phyloP scores from a whole-genome alignment of 306 rosid genomes.

The Alnus glutinosa region DNA sequence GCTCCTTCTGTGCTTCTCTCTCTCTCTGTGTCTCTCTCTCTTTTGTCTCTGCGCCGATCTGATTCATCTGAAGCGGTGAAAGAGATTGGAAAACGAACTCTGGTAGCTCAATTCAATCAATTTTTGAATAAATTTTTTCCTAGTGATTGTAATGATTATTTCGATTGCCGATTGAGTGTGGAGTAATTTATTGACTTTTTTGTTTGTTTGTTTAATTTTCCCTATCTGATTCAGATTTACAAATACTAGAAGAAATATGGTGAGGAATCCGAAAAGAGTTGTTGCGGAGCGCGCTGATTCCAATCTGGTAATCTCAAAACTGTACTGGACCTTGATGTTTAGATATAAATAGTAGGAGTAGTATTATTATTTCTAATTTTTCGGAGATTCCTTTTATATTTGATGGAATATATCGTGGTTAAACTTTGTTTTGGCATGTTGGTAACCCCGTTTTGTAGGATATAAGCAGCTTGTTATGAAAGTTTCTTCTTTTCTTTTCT shows the following conservation, averaged over 20 bases:
- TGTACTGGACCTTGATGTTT: neutral
- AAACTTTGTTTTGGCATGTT: neutral
- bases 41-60: constrained; percentile 13
- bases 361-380: neutral
- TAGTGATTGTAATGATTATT: no score
- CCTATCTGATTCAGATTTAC: neutral
- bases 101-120: neutral
- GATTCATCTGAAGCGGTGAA: neutral
- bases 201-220: neutral
- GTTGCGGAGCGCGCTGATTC: constrained; percentile 41
- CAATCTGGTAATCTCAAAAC: constrained; percentile 30
- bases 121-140: neutral
- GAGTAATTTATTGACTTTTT: neutral
- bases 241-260: constrained; percentile 35
- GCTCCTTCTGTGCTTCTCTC: neutral
- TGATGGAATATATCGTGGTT: no score
- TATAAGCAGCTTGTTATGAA: neutral
- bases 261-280: constrained; percentile 33
- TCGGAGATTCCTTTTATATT: no score
- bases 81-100: neutral
- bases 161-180: no score
- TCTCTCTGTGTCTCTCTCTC: constrained; percentile 16
- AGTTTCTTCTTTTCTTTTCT: neutral
- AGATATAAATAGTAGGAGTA: neutral
- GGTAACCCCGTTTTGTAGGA: no score